Percentiles rank a stretch among this genome's conserved stretches.
Conservation (phyloP, 129 eudicot genomes). For the Lactuca saligna region DNA sequence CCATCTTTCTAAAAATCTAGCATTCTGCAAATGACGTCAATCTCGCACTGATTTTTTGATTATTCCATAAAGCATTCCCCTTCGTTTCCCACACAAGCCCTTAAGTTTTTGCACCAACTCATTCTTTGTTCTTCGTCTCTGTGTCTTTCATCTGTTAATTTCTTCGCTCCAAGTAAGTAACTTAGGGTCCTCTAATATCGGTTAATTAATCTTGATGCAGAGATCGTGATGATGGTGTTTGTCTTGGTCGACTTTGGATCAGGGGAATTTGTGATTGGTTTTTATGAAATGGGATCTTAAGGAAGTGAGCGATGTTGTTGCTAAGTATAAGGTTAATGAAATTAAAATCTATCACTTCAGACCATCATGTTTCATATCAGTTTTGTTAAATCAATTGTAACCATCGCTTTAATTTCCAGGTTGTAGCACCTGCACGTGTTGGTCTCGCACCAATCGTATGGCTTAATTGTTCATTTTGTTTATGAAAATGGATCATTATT, state of each 20-base stretch:
- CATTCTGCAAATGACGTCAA: no score
- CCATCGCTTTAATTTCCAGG: conserved; percentile 29
- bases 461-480: conserved; percentile 40
- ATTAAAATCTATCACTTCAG: not conserved
- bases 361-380: not conserved
- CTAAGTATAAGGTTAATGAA: conserved; percentile 51
- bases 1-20: no score
- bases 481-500: conserved; percentile 54
- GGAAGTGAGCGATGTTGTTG: conserved; percentile 66
- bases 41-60: no score
- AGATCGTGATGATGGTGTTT: no score
- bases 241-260: not conserved
- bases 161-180: no score
- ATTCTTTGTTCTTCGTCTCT: no score
- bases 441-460: conserved; percentile 68
- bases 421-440: conserved; percentile 75
- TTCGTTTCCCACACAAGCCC: no score
- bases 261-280: conserved; percentile 72
- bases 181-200: no score
- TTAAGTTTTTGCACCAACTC: no score
- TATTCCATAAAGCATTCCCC: no score
- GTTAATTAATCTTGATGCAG: no score
- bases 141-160: no score
- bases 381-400: not conserved
- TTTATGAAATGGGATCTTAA: conserved; percentile 66